Evolutionary conservation across 805 yeast species (phyloP), one percentile per base, ranked within the genome.

Genomic region (Kodamaea kakaduensis): DNA sequence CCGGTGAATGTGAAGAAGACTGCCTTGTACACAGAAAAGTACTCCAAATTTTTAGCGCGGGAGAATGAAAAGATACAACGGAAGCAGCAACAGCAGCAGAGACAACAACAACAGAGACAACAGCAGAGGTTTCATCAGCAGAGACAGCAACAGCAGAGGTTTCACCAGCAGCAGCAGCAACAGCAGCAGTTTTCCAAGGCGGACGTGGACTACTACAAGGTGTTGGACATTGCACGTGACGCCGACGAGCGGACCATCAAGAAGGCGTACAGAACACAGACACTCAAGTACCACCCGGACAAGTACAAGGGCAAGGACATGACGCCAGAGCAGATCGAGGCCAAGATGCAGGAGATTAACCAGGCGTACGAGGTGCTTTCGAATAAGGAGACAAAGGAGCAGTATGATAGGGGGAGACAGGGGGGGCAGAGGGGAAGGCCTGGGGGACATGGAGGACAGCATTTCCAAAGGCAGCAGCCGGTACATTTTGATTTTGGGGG

Each of bases 221-320:
- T 84, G 3, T 61, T 90, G 12, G 94, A 80, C 9, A 71, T 90
- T 5, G 46, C 78, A 0, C 65, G 69, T 38, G 73, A 74, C 42
- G 95, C 97, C 0, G 78, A 75, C 38, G 79, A 77, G 1, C 71
- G 73, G 40, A 81, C 84, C 6, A 81, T 90, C 42, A 85, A 82
- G 49, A 81, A 77, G 56, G 94, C 95, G 0, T 83, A 88, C 60
- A 69, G 96, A 40, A 69, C 78, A 6, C 74, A 81, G 51, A 82
- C 93, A 22, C 81, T 82, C 51, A 78, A 78, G 52, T 86, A 73
- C 56, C 98, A 90, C 54, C 98, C 98, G 0, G 98, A 90, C 59
- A 93, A 90, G 56, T 81, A 84, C 53, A 78, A 78, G 49, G 68
- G 69, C 1, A 80, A 78, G 22, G 85, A 81, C 24, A 55, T 82